Evolutionary conservation across 805 yeast species (phyloP), one percentile per base, ranked within the genome.

Genomic region (Suhomyces xylopsoci): DNA sequence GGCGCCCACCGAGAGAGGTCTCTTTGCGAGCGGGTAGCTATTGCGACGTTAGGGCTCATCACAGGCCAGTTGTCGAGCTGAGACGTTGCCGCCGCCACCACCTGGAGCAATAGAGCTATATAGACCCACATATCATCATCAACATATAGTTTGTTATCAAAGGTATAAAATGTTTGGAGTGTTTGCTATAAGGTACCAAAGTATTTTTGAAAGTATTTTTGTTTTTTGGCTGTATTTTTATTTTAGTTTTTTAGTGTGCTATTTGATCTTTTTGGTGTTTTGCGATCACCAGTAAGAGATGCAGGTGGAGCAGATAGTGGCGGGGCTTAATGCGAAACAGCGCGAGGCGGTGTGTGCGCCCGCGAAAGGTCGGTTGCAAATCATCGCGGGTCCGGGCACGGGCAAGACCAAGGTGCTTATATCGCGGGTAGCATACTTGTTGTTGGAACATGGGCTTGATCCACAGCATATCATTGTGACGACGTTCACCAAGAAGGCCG

Each of bases 401-500:
- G 87, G 87, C 5, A 93, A 93, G 67, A 93, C 99, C 1, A 85
- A 84, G 64, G 93, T 94, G 1, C 68, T 93, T 26, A 84, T 90
- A 0, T 78, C 90, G 1, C 74, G 97, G 45, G 94, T 92, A 8
- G 92, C 92, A 0, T 81, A 84, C 60, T 70, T 92, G 26, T 58
- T 92, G 7, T 54, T 81, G 3, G 66, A 78, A 7, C 74, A 80
- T 34, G 68, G 76, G 1, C 66, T 88, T 0, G 71, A 75, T 1
- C 92, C 97, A 0, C 73, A 76, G 32, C 70, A 79, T 46, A 78
- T 94, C 17, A 80, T 93, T 1, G 94, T 92, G 19, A 90, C 97
- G 5, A 92, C 98, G 0, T 93, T 93, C 71, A 93, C 98, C 10
- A 88, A 89, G 60, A 89, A 88, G 61, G 98, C 99, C 0, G 96